Evolutionary conservation across 1,139 yeast species (phyloP), one percentile per base, ranked within the genome.

Genomic region (Casaregolazyma lundiana): DNA sequence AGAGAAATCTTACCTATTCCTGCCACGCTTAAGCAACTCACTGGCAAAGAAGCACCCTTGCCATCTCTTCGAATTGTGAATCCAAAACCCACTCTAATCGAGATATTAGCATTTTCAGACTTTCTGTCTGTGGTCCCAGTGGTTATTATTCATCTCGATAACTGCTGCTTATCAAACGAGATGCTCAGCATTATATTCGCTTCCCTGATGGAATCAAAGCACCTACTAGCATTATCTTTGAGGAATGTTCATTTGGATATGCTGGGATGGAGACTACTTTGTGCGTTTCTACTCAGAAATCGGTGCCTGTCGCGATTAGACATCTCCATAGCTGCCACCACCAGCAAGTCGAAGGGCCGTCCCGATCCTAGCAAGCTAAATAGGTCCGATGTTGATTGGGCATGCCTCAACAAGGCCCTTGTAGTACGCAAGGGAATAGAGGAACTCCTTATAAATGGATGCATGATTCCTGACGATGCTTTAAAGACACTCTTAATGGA

Each of bases 1-100:
- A 73, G 97, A 46, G 97, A 90, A 60, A 90, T 90, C 46, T 67
- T 90, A 53, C 97, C 97, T 0, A 89, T 90, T 50, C 95, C 96
- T 1, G 95, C 96, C 0, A 88, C 95, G 0, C 64, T 88, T 57
- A 84, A 83, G 58, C 97, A 90, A 63, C 74, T 90, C 50, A 85
- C 84, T 60, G 81, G 81, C 51, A 86, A 86, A 58, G 65, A 80
- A 0, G 76, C 81, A 38, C 96, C 96, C 1, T 68, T 90, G 43
- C 85, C 83, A 49, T 82, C 82, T 6, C 68, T 90, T 52, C 84
- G 87, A 59, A 74, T 90, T 66, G 72, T 89, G 58, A 90, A 90
- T 63, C 96, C 97, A 6, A 80, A 82, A 53, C 97, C 97, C 1
- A 89, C 97, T 0, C 68, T 89, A 54, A 87, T 90, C 57, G 97